Evolutionary conservation across 768 basidiomycete genomes (phyloP).

Genomic region (Rhodosporidiobolus odoratus): DNA sequence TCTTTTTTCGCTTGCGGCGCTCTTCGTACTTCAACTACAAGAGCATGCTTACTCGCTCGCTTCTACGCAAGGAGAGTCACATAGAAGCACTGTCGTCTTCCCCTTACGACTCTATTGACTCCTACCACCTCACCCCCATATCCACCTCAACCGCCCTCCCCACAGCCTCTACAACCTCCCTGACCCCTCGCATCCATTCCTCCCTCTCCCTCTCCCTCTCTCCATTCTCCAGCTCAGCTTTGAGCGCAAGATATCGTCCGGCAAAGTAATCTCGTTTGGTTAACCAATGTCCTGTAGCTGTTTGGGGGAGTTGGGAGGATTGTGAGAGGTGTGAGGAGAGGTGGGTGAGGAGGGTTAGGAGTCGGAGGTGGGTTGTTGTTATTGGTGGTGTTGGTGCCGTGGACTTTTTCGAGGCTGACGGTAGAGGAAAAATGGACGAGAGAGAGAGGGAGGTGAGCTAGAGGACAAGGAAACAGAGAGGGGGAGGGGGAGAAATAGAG

Average conservation of each 20-base stretch:
- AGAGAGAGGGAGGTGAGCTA: background rate
- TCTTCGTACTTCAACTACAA: too few relatives aligned
- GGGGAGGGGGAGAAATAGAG: background rate
- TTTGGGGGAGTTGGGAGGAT: background rate
- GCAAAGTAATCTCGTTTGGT: background rate
- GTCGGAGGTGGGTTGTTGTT: background rate
- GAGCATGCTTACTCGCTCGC: too few relatives aligned
- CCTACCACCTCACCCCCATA: background rate
- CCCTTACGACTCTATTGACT: background rate
- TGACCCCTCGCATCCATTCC: background rate
- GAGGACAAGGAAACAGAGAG: background rate
- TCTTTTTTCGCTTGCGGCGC: too few relatives aligned
- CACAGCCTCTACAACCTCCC: conserved; percentile 2
- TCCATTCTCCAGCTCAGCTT: background rate
- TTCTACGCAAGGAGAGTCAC: too few relatives aligned
- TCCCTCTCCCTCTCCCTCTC: background rate
- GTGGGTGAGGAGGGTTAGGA: conserved; percentile 11
- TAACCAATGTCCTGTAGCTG: background rate
- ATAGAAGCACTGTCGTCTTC: too few relatives aligned
- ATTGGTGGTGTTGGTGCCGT: background rate
- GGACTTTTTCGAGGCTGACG: too few relatives aligned
- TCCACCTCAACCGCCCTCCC: background rate
- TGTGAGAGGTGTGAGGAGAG: conserved; percentile 10
- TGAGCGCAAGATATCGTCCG: background rate
- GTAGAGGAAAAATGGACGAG: too few relatives aligned